Percentiles rank a stretch among this genome's conserved stretches.
Conservation (phyloP, 768 basidiomycete species). For the Amanita subjunquillea region DNA sequence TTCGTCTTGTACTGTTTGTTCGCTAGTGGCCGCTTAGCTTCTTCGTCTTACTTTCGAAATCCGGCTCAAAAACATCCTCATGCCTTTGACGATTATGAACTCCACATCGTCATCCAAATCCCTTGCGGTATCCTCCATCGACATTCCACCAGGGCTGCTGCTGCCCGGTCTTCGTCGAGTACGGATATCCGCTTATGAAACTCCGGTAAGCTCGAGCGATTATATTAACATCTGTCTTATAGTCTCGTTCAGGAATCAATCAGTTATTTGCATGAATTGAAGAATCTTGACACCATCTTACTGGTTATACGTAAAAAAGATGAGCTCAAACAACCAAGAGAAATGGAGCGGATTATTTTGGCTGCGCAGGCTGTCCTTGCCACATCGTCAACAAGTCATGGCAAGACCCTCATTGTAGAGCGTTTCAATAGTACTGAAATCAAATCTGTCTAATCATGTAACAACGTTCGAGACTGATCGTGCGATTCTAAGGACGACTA, state of each 20-base stretch:
- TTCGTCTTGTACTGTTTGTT: conserved; percentile 48
- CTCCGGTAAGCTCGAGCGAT: background rate
- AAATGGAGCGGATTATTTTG: background rate
- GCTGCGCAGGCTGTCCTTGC: background rate
- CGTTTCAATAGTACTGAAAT: too few relatives aligned
- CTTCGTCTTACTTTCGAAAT: conserved; percentile 81
- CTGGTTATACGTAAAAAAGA: background rate
- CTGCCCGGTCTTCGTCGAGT: background rate
- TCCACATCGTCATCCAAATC: conserved; percentile 69
- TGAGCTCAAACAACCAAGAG: background rate
- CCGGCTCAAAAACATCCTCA: conserved; percentile 68
- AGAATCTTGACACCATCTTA: background rate
- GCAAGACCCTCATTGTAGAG: too few relatives aligned
- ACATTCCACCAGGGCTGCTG: conserved; percentile 57
- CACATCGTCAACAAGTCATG: too few relatives aligned
- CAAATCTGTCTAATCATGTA: too few relatives aligned
- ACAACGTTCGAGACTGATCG: too few relatives aligned
- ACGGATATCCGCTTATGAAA: background rate
- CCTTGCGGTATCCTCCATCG: conserved; percentile 38
- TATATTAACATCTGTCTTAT: background rate
- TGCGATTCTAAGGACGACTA: too few relatives aligned
- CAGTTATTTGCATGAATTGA: background rate
- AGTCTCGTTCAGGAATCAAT: background rate
- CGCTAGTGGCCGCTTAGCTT: conserved; percentile 44
- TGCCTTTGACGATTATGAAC: conserved; percentile 59